Conservation (phyloP, 73 alveolate genomes). For the Paramecium sexaurelia region DNA sequence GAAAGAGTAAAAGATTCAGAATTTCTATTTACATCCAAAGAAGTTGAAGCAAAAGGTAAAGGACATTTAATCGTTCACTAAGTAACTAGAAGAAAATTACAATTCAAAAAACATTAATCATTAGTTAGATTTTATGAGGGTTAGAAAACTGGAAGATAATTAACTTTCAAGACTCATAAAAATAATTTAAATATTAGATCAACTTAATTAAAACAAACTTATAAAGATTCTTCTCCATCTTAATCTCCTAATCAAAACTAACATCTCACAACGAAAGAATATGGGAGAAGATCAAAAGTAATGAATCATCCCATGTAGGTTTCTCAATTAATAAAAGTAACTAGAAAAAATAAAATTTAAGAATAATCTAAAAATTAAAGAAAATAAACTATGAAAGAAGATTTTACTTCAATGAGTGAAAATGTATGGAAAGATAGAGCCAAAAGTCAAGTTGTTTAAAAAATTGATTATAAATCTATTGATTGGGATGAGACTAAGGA, state of each 20-base stretch:
- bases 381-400: neutral
- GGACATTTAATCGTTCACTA: constrained; percentile 41
- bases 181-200: neutral
- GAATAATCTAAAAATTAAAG: neutral
- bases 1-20: neutral
- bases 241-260: neutral
- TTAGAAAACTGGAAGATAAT: neutral
- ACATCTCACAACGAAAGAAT: neutral
- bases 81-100: neutral
- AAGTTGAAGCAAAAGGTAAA: constrained; percentile 66
- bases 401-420: neutral
- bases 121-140: neutral
- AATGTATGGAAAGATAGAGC: neutral
- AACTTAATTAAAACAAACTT: neutral
- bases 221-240: neutral
- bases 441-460: neutral
- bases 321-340: neutral
- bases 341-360: neutral
- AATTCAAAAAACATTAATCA: neutral
- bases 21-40: neutral
- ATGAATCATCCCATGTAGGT: neutral
- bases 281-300: neutral
- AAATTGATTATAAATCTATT: neutral
- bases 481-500: constrained; percentile 50
- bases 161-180: neutral